phyloP scores from a whole-genome alignment of 2,329 filamentous ascomycete species.

The Colletotrichum sp. region DNA sequence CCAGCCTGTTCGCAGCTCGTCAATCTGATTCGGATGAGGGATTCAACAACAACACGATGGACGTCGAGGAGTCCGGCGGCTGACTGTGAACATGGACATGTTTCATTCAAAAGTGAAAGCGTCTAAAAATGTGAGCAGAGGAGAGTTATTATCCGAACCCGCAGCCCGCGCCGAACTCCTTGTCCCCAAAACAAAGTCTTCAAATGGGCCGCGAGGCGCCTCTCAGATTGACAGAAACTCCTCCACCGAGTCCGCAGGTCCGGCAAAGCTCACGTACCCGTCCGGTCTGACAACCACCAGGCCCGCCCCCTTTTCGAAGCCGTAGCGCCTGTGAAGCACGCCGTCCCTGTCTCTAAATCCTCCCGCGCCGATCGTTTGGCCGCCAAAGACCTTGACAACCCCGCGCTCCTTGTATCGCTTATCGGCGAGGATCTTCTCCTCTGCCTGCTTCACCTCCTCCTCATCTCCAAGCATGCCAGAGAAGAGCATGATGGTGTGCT shows the following conservation, averaged over 20 bases:
- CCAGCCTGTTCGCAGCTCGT: not conserved
- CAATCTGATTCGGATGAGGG: not conserved
- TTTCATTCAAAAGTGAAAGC: not conserved
- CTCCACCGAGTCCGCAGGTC: slow-evolving; percentile 26
- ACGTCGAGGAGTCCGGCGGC: not conserved
- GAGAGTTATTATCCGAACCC: not conserved
- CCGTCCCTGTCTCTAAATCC: slow-evolving; percentile 26
- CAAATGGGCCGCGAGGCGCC: not conserved
- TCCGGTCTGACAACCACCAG: slow-evolving; percentile 36
- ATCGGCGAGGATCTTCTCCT: slow-evolving; percentile 8
- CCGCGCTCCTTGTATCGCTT: slow-evolving; percentile 11
- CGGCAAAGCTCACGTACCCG: slow-evolving; percentile 34
- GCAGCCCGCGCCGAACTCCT: not conserved
- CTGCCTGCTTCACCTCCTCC: not conserved
- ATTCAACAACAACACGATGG: not conserved
- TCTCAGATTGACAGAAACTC: slow-evolving; percentile 23
- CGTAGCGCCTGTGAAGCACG: slow-evolving; percentile 30
- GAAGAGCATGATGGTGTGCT: slow-evolving; percentile 37
- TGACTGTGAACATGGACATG: not conserved
- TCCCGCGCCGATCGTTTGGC: not conserved
- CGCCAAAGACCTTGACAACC: slow-evolving; percentile 21
- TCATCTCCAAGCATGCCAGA: slow-evolving; percentile 22
- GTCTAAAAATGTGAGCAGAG: not conserved
- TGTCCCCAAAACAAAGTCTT: not conserved
- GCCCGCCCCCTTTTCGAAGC: slow-evolving; percentile 28